Percentiles rank a stretch among this genome's conserved stretches.
These are phyloP conservation scores for Ganoderma lucidum DNA, from an alignment of 1,284 basidiomycete species.

Conservation along the genomic window DNA sequence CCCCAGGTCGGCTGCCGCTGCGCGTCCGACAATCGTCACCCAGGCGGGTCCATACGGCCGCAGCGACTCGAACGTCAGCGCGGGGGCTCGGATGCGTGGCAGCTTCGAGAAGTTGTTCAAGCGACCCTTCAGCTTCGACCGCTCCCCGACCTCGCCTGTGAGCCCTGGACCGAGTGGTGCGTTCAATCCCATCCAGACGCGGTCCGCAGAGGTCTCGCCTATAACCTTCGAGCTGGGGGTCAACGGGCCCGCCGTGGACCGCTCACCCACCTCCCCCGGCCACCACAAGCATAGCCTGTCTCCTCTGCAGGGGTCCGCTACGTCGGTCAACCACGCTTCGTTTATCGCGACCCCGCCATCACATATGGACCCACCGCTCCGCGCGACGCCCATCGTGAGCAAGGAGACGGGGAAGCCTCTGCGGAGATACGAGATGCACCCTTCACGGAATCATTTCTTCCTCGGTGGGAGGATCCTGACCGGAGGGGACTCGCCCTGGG, in stretches of 20 bases:
- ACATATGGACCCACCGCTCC: slow-evolving; percentile 43
- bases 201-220: slow-evolving; percentile 38
- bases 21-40: slow-evolving; percentile 39
- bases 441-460: slow-evolving; percentile 81
- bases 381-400: slow-evolving; percentile 54
- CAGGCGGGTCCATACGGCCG: slow-evolving; percentile 40
- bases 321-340: slow-evolving; percentile 46
- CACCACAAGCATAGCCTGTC: slow-evolving; percentile 38
- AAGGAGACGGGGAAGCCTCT: slow-evolving; percentile 50
- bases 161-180: slow-evolving; percentile 31
- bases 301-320: slow-evolving; percentile 33
- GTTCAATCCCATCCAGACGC: slow-evolving; percentile 30
- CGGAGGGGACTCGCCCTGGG: slow-evolving; percentile 86
- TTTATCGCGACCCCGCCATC: slow-evolving; percentile 48
- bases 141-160: slow-evolving; percentile 36
- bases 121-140: slow-evolving; percentile 62
- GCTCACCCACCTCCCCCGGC: slow-evolving; percentile 29
- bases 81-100: slow-evolving; percentile 55
- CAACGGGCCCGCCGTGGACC: slow-evolving; percentile 29
- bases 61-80: slow-evolving; percentile 41
- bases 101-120: slow-evolving; percentile 64
- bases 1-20: slow-evolving; percentile 28
- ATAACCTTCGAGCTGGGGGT: slow-evolving; percentile 39
- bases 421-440: slow-evolving; percentile 68
- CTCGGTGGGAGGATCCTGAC: slow-evolving; percentile 75